Base-by-base conservation (phyloP, 164 flowering plant species). In the Liriodendron chinense region DNA sequence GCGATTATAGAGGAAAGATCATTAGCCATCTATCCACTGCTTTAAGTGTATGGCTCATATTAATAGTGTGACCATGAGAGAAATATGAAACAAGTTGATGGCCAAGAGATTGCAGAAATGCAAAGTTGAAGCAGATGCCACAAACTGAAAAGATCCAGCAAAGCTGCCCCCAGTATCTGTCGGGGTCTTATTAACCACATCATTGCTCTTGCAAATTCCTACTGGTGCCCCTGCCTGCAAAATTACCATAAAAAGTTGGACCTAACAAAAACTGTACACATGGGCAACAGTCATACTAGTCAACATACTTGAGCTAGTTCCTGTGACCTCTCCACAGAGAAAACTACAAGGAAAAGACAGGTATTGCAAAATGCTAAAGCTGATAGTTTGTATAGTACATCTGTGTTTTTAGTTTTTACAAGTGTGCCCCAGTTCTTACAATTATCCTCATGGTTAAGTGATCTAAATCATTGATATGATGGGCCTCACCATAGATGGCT, bases 161-260 rank as follows among this genome's bases (percentile, higher is more conserved):
- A 48, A 82, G 83, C 85, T 90, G 78, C 87, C 50, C n/a, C 79
- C 77, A 47, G 79, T 65, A 71, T 26, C 82, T 22, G 86, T 4
- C 26, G 90, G 81, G 65, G 84, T 82, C 67, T 76, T 80, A 75
- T 66, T 83, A 57, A 90, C 68, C 18, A 77, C 76, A 65, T 87
- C 20, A 43, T 77, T 69, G 64, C 83, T 85, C 73, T 89, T 95
- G 90, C 99, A 95, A 75, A 83, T 79, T 77, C 97, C 98, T 75
- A 77, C 77, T 23, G 92, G 85, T 76, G 89, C 91, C 77, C 93
- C 93, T 69, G 87, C 90, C 98, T 95, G 93, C 84, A 82, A 82
- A 69, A 8, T 62, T 61, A 56, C 72, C 47, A 67, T 8, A 21
- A 50, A 25, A 18, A 49, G 12, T 21, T 24, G 49, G 79, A 63